A percentile compares a stretch with the other conserved stretches of the same genome.
Conservation (phyloP, 2,329 filamentous ascomycete genomes). For the Diaporthe humulicola region DNA sequence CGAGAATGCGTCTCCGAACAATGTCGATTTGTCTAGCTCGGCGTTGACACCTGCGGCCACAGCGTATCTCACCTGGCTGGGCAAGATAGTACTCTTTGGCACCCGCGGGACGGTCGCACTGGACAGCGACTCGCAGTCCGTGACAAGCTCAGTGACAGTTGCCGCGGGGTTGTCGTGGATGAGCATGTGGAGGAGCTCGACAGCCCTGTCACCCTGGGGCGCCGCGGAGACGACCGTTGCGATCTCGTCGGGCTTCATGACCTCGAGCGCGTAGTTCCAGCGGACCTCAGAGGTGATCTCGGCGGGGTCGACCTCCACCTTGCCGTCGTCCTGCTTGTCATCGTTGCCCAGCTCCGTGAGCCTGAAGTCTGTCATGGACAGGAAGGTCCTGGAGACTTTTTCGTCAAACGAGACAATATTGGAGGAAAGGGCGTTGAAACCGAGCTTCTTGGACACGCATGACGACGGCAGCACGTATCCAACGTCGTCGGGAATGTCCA, state of each 20-base stretch:
- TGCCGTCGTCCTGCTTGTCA: conserved; percentile 31
- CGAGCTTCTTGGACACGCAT: conserved; percentile 36
- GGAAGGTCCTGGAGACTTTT: conserved; percentile 26
- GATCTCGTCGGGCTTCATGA: conserved; percentile 36
- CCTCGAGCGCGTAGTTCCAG: conserved; percentile 37
- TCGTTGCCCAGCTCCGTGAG: conserved; percentile 35
- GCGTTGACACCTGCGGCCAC: conserved; percentile 18
- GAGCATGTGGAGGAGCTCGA: conserved; percentile 32
- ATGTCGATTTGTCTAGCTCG: not conserved
- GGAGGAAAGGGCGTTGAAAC: conserved; percentile 31
- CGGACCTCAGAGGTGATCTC: conserved; percentile 34
- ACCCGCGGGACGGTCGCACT: not conserved
- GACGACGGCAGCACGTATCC: conserved; percentile 34
- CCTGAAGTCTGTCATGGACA: conserved; percentile 36
- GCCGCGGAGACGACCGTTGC: conserved; percentile 10
- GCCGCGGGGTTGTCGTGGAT: conserved; percentile 34
- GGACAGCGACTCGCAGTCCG: not conserved
- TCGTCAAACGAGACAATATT: conserved; percentile 35
- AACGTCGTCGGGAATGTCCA: conserved; percentile 34
- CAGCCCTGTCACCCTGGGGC: conserved; percentile 2
- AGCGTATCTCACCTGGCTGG: conserved; percentile 36
- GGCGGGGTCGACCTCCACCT: conserved; percentile 35
- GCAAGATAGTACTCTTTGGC: conserved; percentile 25
- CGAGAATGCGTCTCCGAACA: conserved; percentile 34
- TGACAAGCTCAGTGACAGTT: conserved; percentile 31